A percentile compares a stretch with the other conserved stretches of the same genome.
phyloP scores from a whole-genome alignment of 495 filamentous ascomycete species.

The Amniculicola lignicola region DNA sequence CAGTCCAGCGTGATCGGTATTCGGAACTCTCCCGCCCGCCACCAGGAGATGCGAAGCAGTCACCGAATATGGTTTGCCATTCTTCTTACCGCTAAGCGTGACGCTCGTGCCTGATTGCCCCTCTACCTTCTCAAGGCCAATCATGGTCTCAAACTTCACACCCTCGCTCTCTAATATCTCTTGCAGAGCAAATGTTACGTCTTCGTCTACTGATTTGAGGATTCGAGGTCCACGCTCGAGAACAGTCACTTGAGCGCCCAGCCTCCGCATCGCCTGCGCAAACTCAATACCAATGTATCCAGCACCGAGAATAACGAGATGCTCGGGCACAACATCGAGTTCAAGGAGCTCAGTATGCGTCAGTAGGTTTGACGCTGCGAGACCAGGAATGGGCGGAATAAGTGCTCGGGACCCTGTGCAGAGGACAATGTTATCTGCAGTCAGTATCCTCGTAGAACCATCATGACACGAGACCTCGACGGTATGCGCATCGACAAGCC shows the following conservation, averaged over 20 bases:
- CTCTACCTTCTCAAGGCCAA: neutral
- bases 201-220: constrained; percentile 16
- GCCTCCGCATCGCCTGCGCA: constrained; percentile 15
- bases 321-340: constrained; percentile 15
- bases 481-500: constrained; percentile 10
- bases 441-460: constrained; percentile 17
- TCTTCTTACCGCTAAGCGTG: constrained; percentile 9
- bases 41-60: constrained; percentile 15
- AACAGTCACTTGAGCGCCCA: constrained; percentile 20
- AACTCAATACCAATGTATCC: constrained; percentile 26
- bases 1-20: constrained; percentile 16
- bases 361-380: constrained; percentile 17
- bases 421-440: constrained; percentile 22
- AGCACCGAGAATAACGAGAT: constrained; percentile 26
- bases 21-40: constrained; percentile 14
- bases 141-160: constrained; percentile 2
- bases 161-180: constrained; percentile 20
- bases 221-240: constrained; percentile 12
- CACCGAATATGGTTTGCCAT: constrained; percentile 8
- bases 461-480: constrained; percentile 10
- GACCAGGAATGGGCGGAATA: constrained; percentile 14
- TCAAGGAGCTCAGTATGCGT: constrained; percentile 27
- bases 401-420: constrained; percentile 22
- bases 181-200: constrained; percentile 1
- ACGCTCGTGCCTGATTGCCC: constrained; percentile 16